A percentile compares a stretch with the other conserved stretches of the same genome.
These are phyloP conservation scores for Ogataea naganishii DNA, from an alignment of 805 yeast genomes.

Conservation along the genomic window DNA sequence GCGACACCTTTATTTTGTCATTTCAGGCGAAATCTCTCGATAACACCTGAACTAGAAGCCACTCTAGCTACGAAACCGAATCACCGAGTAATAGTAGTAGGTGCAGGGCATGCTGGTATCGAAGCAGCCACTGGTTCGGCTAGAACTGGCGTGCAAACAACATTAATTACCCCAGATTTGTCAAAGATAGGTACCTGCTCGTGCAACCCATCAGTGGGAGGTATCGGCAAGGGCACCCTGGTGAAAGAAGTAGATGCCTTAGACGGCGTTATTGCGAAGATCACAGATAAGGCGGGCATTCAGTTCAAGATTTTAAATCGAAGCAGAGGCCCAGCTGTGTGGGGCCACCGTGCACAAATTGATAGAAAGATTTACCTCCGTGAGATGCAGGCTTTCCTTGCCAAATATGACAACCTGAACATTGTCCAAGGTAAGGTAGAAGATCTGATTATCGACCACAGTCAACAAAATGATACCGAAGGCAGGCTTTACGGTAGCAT, in stretches of 20 bases:
- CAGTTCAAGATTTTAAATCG: conserved; percentile 82
- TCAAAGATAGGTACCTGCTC: conserved; percentile 86
- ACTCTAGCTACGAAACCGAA: conserved; percentile 22
- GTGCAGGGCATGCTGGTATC: conserved; percentile 99
- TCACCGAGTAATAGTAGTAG: conserved; percentile 77
- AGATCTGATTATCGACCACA: conserved; percentile 61
- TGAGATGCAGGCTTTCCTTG: conserved; percentile 70
- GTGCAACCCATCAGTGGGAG: conserved; percentile 97
- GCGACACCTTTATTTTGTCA: too few relatives aligned
- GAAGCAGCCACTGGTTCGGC: conserved; percentile 96
- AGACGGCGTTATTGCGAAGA: conserved; percentile 81
- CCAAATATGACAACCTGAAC: conserved; percentile 44
- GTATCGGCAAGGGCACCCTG: conserved; percentile 94
- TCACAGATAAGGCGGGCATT: conserved; percentile 91
- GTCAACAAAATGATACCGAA: conserved; percentile 17
- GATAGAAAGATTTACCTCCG: conserved; percentile 71
- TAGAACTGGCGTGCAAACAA: conserved; percentile 63
- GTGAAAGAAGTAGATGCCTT: conserved; percentile 91
- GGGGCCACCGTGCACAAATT: conserved; percentile 97
- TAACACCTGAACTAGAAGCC: conserved; percentile 28
- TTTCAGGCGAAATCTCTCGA: conserved; percentile 12
- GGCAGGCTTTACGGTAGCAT: conserved; percentile 40
- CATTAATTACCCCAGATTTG: conserved; percentile 68
- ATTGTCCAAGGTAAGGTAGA: conserved; percentile 72
- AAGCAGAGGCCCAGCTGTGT: conserved; percentile 91